These are phyloP conservation scores for Trypanosoma lewisi DNA, from an alignment of 208 protist genomes.

Conservation along the genomic window DNA sequence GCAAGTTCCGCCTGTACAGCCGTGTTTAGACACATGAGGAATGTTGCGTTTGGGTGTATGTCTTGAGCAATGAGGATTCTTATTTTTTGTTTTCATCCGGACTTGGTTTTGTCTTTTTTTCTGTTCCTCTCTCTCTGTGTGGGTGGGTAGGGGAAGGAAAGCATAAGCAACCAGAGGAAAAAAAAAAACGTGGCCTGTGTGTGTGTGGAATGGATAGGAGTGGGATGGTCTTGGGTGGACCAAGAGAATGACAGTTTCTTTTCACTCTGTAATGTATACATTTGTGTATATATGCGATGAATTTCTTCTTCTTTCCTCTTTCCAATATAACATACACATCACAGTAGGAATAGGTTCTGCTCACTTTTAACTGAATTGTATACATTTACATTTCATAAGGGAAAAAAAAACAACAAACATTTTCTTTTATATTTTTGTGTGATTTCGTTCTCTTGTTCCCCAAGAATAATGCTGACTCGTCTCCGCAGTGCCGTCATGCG, in stretches of 20 bases:
- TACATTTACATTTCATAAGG: background rate
- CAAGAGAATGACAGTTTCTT: background rate
- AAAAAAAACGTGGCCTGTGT: no score
- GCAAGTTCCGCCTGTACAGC: slow-evolving; percentile 82
- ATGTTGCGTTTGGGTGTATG: background rate
- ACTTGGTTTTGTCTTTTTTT: slow-evolving; percentile 12
- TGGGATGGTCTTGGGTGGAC: background rate
- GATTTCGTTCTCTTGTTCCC: background rate
- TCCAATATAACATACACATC: background rate
- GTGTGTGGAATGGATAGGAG: no score
- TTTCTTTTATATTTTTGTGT: no score
- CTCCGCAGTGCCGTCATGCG: slow-evolving; percentile 55
- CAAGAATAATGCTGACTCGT: slow-evolving; percentile 57
- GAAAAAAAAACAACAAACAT: no score
- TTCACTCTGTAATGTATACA: no score
- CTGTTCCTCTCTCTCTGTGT: background rate
- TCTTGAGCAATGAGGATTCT: background rate
- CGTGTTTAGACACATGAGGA: slow-evolving; percentile 33
- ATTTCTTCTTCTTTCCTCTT: slow-evolving; percentile 25
- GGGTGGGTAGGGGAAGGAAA: background rate
- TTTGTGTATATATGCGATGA: no score
- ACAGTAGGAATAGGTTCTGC: background rate
- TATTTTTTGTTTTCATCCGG: slow-evolving; percentile 6
- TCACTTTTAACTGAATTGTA: background rate
- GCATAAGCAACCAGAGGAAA: no score